Evolutionary conservation across 2,329 filamentous ascomycete genomes (phyloP).

Genomic region (Colletotrichum melonis): DNA sequence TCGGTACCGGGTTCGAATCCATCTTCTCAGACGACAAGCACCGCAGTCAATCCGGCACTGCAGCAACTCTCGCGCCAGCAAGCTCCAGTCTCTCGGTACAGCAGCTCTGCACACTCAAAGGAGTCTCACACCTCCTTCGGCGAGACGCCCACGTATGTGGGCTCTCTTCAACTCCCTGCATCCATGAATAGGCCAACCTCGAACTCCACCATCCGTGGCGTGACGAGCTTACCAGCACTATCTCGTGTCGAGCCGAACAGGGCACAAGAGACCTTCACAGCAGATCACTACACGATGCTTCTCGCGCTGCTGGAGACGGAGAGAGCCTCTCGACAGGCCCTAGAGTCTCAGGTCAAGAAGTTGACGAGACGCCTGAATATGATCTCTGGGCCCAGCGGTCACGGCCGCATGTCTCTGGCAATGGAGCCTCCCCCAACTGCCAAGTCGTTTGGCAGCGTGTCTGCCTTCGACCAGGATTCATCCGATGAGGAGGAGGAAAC

Average conservation of each 20-base stretch:
- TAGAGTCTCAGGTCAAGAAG: conserved; percentile 67
- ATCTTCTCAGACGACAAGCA: conserved; percentile 39
- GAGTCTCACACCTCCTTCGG: conserved; percentile 57
- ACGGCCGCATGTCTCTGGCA: conserved; percentile 34
- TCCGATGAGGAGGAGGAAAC: conserved; percentile 47
- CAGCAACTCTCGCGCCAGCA: conserved; percentile 43
- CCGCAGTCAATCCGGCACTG: conserved; percentile 44
- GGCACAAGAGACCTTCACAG: conserved; percentile 43
- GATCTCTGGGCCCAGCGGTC: conserved; percentile 45
- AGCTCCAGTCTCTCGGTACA: conserved; percentile 44
- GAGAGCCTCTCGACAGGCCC: conserved; percentile 63
- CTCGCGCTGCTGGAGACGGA: conserved; percentile 66
- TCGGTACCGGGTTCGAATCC: conserved; percentile 40
- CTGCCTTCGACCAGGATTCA: conserved; percentile 56
- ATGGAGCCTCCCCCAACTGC: conserved; percentile 47
- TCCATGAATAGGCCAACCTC: conserved; percentile 52
- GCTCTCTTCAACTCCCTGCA: conserved; percentile 52
- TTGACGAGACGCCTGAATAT: conserved; percentile 62
- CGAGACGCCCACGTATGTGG: conserved; percentile 57
- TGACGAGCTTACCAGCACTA: conserved; percentile 56
- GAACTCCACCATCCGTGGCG: conserved; percentile 59
- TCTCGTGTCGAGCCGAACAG: conserved; percentile 44
- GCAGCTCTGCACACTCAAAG: conserved; percentile 53
- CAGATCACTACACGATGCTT: conserved; percentile 62
- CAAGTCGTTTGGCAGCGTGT: conserved; percentile 50